A percentile compares a stretch with the other conserved stretches of the same genome.
phyloP scores from a whole-genome alignment of 352 stramenopile species.

The Phytophthora colocasiae region DNA sequence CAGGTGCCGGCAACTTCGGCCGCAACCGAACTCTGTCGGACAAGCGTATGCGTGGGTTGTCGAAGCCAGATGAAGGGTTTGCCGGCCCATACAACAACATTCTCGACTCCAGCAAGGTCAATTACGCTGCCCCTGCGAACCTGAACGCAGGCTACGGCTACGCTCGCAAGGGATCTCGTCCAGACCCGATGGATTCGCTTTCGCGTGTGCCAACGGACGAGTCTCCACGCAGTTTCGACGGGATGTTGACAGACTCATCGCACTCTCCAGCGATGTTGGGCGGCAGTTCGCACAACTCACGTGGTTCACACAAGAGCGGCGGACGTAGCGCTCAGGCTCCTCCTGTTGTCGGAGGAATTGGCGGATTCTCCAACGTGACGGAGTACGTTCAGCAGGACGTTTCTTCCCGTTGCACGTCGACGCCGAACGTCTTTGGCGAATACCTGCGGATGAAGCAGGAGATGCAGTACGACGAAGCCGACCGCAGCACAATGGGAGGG shows the following conservation, averaged over 20 bases:
- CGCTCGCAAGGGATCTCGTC: constrained; percentile 39
- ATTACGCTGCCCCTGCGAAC: constrained; percentile 15
- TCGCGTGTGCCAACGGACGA: constrained; percentile 50
- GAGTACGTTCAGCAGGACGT: constrained; percentile 63
- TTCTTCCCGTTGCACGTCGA: constrained; percentile 53
- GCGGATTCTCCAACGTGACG: constrained; percentile 58
- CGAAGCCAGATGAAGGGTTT: constrained; percentile 52
- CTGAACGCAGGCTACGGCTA: constrained; percentile 31
- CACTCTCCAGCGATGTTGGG: constrained; percentile 57
- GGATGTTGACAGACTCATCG: constrained; percentile 63
- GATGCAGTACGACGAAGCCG: constrained; percentile 66
- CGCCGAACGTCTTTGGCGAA: constrained; percentile 72
- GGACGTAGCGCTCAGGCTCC: constrained; percentile 12
- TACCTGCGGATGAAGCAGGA: constrained; percentile 84
- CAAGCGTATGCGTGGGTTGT: constrained; percentile 54
- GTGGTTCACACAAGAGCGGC: constrained; percentile 41
- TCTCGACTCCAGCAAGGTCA: constrained; percentile 61
- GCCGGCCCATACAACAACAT: constrained; percentile 59
- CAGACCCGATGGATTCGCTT: constrained; percentile 46
- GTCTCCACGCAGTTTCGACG: constrained; percentile 54
- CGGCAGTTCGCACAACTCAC: constrained; percentile 30
- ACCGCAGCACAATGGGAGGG: constrained; percentile 35
- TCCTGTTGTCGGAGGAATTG: constrained; percentile 35
- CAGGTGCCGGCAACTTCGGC: constrained; percentile 26
- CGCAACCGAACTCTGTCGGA: constrained; percentile 31